These are phyloP conservation scores for Melaleuca quinquenervia DNA, from an alignment of 345 rosid genomes.

Conservation along the genomic window DNA sequence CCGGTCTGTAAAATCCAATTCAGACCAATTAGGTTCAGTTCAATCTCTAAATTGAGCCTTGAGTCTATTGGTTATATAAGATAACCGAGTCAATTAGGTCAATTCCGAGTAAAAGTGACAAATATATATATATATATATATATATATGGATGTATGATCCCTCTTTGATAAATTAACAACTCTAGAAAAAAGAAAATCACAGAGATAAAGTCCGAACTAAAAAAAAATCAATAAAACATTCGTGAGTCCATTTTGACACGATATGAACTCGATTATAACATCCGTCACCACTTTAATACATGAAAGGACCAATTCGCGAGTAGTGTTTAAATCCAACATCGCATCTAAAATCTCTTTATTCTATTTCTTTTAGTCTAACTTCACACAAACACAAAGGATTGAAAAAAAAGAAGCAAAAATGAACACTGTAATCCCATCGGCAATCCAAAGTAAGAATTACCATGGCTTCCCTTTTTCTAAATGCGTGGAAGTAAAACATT, in stretches of 20 bases:
- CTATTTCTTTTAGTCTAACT: neutral
- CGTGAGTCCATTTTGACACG: neutral
- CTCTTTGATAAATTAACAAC: neutral
- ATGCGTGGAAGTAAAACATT: neutral
- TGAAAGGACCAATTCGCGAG: too few relatives aligned
- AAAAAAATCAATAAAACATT: neutral
- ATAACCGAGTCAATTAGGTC: rapidly evolving
- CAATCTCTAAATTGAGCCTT: rapidly evolving
- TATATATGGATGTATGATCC: too few relatives aligned
- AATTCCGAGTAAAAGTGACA: too few relatives aligned
- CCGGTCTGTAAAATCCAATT: neutral
- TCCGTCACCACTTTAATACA: too few relatives aligned
- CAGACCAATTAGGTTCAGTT: neutral
- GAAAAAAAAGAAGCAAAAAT: neutral
- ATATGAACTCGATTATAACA: neutral
- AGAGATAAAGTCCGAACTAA: neutral
- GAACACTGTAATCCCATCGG: neutral
- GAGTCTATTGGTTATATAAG: neutral
- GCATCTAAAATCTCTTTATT: neutral
- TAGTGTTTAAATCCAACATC: neutral
- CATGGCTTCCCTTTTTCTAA: neutral
- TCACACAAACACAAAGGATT: rapidly evolving
- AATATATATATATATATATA: too few relatives aligned
- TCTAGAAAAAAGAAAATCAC: neutral
- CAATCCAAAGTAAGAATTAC: neutral